Evolutionary conservation across 2,329 filamentous ascomycete genomes (phyloP).

Genomic region (Calonectria henricotiae): DNA sequence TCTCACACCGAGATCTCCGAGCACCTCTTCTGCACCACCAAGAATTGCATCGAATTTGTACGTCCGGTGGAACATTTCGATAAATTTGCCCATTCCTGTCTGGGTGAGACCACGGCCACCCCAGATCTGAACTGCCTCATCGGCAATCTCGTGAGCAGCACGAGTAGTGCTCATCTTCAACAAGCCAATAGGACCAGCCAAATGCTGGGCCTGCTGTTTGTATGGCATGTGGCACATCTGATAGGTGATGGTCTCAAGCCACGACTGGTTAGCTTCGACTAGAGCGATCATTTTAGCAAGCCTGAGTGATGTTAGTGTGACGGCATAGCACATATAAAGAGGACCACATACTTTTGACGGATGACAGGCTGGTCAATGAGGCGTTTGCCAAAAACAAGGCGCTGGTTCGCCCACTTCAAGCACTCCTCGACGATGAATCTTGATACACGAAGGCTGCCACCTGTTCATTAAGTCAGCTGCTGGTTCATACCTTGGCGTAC

Average conservation of each 20-base stretch:
- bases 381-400: conserved; percentile 86
- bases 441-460: conserved; percentile 75
- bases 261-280: conserved; percentile 86
- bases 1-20: conserved; percentile 85
- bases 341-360: conserved; percentile 76
- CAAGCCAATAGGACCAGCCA: conserved; percentile 86
- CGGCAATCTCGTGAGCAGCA: conserved; percentile 86
- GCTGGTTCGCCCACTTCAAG: conserved; percentile 91
- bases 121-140: conserved; percentile 89
- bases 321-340: not conserved
- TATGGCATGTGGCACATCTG: conserved; percentile 93
- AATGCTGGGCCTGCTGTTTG: conserved; percentile 79
- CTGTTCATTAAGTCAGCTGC: conserved; percentile 49
- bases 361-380: conserved; percentile 89
- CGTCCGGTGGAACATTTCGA: conserved; percentile 88
- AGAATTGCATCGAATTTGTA: conserved; percentile 88
- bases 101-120: conserved; percentile 87
- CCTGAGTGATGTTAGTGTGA: conserved; percentile 56
- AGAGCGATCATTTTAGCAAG: conserved; percentile 91
- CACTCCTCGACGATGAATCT: conserved; percentile 85
- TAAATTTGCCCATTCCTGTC: conserved; percentile 84
- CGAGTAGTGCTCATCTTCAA: conserved; percentile 86
- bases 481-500: not conserved
- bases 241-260: conserved; percentile 88
- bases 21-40: conserved; percentile 87